phyloP scores from a whole-genome alignment of 352 stramenopile species.

The Pythium aphanidermatum region DNA sequence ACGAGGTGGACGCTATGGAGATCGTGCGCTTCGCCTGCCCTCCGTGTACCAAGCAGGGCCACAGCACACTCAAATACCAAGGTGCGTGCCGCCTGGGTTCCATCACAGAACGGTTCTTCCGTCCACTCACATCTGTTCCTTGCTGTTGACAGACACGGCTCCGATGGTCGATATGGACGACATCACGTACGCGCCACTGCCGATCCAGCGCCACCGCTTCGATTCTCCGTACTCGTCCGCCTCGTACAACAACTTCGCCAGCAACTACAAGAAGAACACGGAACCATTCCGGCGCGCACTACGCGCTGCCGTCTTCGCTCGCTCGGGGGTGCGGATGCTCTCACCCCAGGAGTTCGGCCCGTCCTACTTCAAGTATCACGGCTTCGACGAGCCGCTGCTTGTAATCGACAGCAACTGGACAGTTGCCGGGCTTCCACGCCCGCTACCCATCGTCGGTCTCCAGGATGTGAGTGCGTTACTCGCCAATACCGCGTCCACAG shows the following conservation, averaged over 20 bases:
- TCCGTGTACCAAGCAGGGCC: conserved; percentile 33
- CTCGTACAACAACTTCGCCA: conserved; percentile 18
- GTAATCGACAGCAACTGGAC: conserved; percentile 30
- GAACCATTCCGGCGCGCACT: conserved; percentile 44
- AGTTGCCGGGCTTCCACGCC: conserved; percentile 19
- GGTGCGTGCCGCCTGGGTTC: conserved; percentile 12
- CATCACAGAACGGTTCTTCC: not conserved
- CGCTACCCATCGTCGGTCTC: conserved; percentile 31
- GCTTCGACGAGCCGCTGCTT: conserved; percentile 43
- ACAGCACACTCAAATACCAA: conserved; percentile 32
- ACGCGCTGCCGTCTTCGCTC: conserved; percentile 36
- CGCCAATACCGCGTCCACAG: conserved; percentile 20
- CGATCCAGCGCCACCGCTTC: conserved; percentile 31
- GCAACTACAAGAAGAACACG: conserved; percentile 40
- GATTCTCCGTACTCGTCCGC: conserved; percentile 12
- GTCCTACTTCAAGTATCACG: conserved; percentile 34
- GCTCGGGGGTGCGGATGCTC: conserved; percentile 40
- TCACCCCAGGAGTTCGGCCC: conserved; percentile 20
- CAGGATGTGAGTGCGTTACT: conserved; percentile 29
- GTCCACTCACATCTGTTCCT: not conserved
- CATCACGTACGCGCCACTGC: conserved; percentile 36
- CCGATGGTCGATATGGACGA: conserved; percentile 17
- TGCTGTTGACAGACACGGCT: conserved; percentile 6
- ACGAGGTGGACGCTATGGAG: conserved; percentile 49
- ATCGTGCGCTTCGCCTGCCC: conserved; percentile 50